Percentiles rank a stretch among this genome's conserved stretches.
Evolutionary conservation across 2,329 filamentous ascomycete genomes (phyloP).

Genomic region (Cladosporium sp.): DNA sequence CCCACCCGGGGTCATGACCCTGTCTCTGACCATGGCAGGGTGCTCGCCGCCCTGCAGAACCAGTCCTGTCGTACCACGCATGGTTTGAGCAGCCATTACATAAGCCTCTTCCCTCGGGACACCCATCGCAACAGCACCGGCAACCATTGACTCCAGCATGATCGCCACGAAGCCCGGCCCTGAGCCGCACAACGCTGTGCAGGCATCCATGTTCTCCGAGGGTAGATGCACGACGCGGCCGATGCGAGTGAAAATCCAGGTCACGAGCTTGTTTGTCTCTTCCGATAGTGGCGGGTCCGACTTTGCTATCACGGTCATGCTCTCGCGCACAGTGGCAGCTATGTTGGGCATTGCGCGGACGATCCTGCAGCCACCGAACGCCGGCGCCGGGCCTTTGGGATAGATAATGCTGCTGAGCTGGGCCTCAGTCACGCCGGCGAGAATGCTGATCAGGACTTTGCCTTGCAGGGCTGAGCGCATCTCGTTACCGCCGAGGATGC

Average conservation of each 20-base stretch:
- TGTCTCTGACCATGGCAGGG: constrained; percentile 67
- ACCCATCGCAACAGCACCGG: constrained; percentile 74
- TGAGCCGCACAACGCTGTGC: constrained; percentile 67
- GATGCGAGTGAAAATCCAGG: constrained; percentile 71
- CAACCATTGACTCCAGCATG: constrained; percentile 67
- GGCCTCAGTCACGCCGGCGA: constrained; percentile 65
- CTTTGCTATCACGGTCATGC: constrained; percentile 70
- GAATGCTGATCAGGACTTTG: constrained; percentile 76
- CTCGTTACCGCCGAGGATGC: constrained; percentile 60
- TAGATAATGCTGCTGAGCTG: constrained; percentile 63
- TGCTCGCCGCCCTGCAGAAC: constrained; percentile 63
- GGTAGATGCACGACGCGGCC: constrained; percentile 65
- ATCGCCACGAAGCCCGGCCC: constrained; percentile 72
- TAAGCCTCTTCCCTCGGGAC: constrained; percentile 65
- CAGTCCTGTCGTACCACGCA: constrained; percentile 65
- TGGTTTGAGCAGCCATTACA: constrained; percentile 72
- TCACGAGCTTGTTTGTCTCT: constrained; percentile 52
- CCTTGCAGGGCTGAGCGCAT: constrained; percentile 67
- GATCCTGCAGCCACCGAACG: constrained; percentile 53
- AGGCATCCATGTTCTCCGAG: constrained; percentile 62
- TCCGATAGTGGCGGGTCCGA: constrained; percentile 52
- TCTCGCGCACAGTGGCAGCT: constrained; percentile 68
- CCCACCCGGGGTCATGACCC: constrained; percentile 70
- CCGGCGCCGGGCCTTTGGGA: constrained; percentile 44
- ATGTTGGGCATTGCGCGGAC: constrained; percentile 83